phyloP scores from a whole-genome alignment of 176 grass and related monocot species.

The Dendrocalamus sinicus region DNA sequence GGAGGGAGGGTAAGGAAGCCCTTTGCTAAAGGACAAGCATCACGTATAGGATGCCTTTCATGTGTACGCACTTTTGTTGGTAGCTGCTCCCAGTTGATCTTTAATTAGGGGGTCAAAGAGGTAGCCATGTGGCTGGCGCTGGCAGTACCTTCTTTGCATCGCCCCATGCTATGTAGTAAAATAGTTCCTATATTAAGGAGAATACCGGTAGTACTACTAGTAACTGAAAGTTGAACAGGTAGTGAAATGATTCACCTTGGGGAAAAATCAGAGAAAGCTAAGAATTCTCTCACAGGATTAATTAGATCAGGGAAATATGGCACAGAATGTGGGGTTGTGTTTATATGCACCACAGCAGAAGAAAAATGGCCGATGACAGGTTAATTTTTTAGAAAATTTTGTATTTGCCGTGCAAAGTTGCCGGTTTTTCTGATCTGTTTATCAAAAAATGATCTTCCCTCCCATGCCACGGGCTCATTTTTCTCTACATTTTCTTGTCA shows the following conservation, averaged over 20 bases:
- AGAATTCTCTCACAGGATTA: not conserved
- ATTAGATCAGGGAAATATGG: not conserved
- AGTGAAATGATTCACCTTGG: not conserved
- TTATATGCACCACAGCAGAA: not conserved
- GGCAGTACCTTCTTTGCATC: conserved; percentile 15
- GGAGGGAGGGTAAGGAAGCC: not conserved
- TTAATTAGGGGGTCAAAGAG: conserved; percentile 53
- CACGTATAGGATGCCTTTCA: conserved; percentile 31
- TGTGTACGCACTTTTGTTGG: conserved; percentile 19
- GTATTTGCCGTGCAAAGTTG: no score
- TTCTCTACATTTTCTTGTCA: no score
- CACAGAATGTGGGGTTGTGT: not conserved
- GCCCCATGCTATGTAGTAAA: not conserved
- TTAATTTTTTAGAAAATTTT: no score
- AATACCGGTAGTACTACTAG: not conserved
- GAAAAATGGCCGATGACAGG: no score
- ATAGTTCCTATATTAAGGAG: not conserved
- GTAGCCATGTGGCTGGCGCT: conserved; percentile 23
- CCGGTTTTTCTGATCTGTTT: no score
- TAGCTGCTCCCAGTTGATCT: conserved; percentile 15
- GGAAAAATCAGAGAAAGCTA: not conserved
- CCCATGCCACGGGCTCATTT: no score
- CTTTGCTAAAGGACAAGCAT: conserved; percentile 47
- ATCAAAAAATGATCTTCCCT: no score
- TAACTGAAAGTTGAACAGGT: not conserved